Conservation (phyloP, 306 rosid species). For the Mucuna pruriens region DNA sequence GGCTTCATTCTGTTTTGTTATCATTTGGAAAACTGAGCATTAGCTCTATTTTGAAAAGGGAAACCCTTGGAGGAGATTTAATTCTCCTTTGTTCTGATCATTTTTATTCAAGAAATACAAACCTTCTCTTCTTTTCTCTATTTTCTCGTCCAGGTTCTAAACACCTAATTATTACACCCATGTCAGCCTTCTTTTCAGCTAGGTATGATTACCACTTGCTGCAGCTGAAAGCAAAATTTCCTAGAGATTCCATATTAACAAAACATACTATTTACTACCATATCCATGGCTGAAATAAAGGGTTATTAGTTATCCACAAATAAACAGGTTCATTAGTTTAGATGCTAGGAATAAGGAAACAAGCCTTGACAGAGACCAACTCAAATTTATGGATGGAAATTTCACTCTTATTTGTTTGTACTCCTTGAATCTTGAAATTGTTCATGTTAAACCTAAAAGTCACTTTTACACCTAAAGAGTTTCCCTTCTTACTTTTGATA, state of each 20-base stretch:
- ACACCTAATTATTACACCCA: conserved; percentile 3
- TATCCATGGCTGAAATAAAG: not conserved
- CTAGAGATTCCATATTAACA: not conserved
- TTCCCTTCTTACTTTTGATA: not conserved
- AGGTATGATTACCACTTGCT: not conserved
- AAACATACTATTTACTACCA: not conserved
- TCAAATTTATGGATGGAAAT: not conserved
- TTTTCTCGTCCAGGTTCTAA: not conserved
- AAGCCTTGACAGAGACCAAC: not conserved
- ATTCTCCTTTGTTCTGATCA: not conserved
- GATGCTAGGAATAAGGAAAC: not conserved
- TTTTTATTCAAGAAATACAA: not conserved
- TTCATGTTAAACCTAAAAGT: not conserved
- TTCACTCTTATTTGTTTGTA: not conserved
- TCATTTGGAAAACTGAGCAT: not conserved
- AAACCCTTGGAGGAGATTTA: not conserved
- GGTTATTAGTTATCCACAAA: conserved; percentile 17
- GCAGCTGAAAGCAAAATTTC: conserved; percentile 16
- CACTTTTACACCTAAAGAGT: conserved; percentile 1
- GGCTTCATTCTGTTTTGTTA: not conserved
- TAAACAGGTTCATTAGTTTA: not conserved
- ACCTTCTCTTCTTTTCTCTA: not conserved
- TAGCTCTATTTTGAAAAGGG: not conserved
- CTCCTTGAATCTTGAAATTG: conserved; percentile 30
- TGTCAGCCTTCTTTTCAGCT: conserved; percentile 9